Percentiles rank a stretch among this genome's conserved stretches.
These are phyloP conservation scores for Dichotomopilus funicola DNA, from an alignment of 2,329 filamentous ascomycete genomes.

Conservation along the genomic window DNA sequence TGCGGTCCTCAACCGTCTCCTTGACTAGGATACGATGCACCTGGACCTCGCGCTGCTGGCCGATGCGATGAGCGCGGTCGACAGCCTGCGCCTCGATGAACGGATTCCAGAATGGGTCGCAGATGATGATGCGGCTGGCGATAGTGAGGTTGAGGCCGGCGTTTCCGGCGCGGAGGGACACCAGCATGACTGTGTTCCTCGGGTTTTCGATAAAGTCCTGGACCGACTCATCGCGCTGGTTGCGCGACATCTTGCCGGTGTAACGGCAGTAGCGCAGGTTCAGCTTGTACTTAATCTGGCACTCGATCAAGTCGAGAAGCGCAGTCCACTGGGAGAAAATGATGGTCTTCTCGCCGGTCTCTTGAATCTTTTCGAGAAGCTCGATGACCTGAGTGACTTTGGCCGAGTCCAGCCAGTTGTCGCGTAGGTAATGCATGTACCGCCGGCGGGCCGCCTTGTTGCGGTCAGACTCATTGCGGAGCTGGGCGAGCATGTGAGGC, in stretches of 20 bases:
- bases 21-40: constrained; percentile 74
- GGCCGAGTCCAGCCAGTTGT: constrained; percentile 66
- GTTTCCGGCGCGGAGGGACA: constrained; percentile 75
- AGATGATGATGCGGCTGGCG: constrained; percentile 79
- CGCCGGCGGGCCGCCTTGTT: constrained; percentile 59
- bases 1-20: constrained; percentile 81
- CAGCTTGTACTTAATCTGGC: constrained; percentile 54
- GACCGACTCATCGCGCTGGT: constrained; percentile 60
- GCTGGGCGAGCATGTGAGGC: constrained; percentile 30
- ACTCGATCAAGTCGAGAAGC: constrained; percentile 68
- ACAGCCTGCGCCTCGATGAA: constrained; percentile 90
- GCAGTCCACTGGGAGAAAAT: constrained; percentile 80
- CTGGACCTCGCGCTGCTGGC: constrained; percentile 65
- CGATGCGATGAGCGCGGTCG: constrained; percentile 82
- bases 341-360: constrained; percentile 64
- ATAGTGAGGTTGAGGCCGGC: constrained; percentile 79
- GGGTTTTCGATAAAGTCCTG: constrained; percentile 56
- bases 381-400: constrained; percentile 67
- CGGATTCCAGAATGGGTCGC: constrained; percentile 93
- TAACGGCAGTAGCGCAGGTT: constrained; percentile 59
- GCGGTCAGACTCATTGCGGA: constrained; percentile 60
- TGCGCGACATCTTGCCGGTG: constrained; percentile 66
- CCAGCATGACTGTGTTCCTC: constrained; percentile 61
- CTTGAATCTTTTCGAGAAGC: constrained; percentile 46
- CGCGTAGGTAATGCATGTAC: constrained; percentile 63